Evolutionary conservation across 371 early-diverging fungal species (phyloP).

Genomic region (Mucor plumbeus): DNA sequence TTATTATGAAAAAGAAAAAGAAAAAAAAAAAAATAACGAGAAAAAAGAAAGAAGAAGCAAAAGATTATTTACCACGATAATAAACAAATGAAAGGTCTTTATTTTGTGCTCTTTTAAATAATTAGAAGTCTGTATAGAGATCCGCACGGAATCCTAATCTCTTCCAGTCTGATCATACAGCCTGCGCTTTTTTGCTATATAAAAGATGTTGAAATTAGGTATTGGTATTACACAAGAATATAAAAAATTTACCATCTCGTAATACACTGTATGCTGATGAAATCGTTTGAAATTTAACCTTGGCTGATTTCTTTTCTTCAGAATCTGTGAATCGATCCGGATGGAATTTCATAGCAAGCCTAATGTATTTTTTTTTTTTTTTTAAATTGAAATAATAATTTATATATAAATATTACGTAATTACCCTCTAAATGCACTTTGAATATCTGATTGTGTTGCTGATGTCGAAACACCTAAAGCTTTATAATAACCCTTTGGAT

Average conservation of each 20-base stretch:
- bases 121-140: slow-evolving; percentile 8
- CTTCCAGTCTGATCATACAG: slow-evolving; percentile 36
- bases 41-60: slow-evolving; percentile 5
- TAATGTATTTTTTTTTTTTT: slow-evolving; percentile 15
- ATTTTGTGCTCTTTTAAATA: not conserved
- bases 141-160: slow-evolving; percentile 18
- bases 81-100: not conserved
- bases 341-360: slow-evolving; percentile 57
- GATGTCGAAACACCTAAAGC: slow-evolving; percentile 45
- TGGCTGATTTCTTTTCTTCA: slow-evolving; percentile 57
- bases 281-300: slow-evolving; percentile 60
- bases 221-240: not conserved
- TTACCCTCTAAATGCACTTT: slow-evolving; percentile 64
- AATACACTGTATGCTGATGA: slow-evolving; percentile 65
- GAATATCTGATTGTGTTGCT: slow-evolving; percentile 62
- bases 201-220: not conserved
- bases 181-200: slow-evolving; percentile 37
- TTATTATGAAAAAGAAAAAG: not conserved
- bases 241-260: slow-evolving; percentile 51
- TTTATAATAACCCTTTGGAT: slow-evolving; percentile 59
- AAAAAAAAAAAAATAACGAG: not conserved
- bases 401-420: too few species aligned
- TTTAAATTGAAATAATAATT: not conserved
- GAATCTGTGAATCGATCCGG: slow-evolving; percentile 62
- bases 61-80: slow-evolving; percentile 8